phyloP scores from a whole-genome alignment of 768 basidiomycete genomes.

The Kwoniella sp. region DNA sequence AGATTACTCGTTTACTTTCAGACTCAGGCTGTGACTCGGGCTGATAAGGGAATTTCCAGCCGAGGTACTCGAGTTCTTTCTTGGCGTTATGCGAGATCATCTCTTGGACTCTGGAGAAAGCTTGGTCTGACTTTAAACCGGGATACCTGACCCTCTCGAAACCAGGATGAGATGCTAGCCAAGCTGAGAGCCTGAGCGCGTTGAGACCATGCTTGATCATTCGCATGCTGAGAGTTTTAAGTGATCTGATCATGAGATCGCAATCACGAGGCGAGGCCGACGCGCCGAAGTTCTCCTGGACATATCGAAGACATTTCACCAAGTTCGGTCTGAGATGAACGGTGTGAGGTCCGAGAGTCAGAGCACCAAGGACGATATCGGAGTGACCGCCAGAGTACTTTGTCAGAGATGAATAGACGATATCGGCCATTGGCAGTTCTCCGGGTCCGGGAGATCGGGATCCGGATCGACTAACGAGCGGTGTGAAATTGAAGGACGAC shows the following conservation, averaged over 20 bases:
- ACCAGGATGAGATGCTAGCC: constrained; percentile 59
- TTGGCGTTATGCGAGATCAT: constrained; percentile 68
- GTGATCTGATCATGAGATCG: constrained; percentile 85
- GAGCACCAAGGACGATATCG: constrained; percentile 85
- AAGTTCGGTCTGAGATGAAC: constrained; percentile 54
- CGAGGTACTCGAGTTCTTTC: constrained; percentile 62
- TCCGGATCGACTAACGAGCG: no score
- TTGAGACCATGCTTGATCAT: constrained; percentile 83
- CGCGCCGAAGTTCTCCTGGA: constrained; percentile 70
- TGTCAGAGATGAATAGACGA: no score
- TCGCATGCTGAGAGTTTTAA: constrained; percentile 84
- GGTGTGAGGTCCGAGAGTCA: constrained; percentile 58
- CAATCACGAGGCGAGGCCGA: constrained; percentile 72
- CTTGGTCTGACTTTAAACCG: constrained; percentile 69
- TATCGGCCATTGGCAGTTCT: no score
- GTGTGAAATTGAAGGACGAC: no score
- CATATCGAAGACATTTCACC: constrained; percentile 68
- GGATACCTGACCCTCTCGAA: constrained; percentile 85
- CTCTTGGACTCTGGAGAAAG: constrained; percentile 66
- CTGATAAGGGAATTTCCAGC: constrained; percentile 50
- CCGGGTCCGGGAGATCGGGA: no score
- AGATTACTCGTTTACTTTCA: constrained; percentile 13
- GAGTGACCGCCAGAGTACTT: no score
- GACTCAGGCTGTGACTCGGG: no score
- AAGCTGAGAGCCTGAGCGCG: constrained; percentile 72